Evolutionary conservation across 148 eudicot species (phyloP).

Genomic region (Talinum fruticosum): DNA sequence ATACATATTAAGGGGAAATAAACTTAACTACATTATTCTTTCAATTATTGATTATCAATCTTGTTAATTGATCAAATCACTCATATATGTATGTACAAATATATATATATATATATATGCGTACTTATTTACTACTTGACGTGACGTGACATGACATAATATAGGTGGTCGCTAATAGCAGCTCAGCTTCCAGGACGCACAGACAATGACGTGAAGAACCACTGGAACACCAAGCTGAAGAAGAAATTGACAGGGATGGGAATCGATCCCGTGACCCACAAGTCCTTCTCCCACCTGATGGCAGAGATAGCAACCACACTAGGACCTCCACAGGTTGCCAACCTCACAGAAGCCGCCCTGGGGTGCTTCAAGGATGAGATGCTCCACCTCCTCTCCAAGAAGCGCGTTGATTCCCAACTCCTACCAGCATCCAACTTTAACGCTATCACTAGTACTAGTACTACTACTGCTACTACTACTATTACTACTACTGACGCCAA

Average conservation of each 20-base stretch:
- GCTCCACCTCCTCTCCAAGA: slow-evolving; percentile 89
- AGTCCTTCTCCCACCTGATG: slow-evolving; percentile 93
- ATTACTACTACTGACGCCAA: not conserved
- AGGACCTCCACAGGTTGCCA: slow-evolving; percentile 87
- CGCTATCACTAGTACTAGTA: not conserved
- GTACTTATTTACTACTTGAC: not conserved
- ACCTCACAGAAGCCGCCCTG: slow-evolving; percentile 86
- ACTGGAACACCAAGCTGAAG: slow-evolving; percentile 95
- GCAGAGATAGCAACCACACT: slow-evolving; percentile 82
- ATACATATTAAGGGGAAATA: not conserved
- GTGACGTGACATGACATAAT: too few relatives aligned
- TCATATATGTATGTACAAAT: too few relatives aligned
- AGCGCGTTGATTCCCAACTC: slow-evolving; percentile 62
- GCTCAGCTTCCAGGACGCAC: slow-evolving; percentile 95
- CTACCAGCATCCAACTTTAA: slow-evolving; percentile 26
- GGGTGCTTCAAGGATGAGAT: slow-evolving; percentile 97
- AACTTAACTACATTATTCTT: too few relatives aligned
- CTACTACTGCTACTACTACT: not conserved
- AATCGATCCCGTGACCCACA: slow-evolving; percentile 94
- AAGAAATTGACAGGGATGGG: slow-evolving; percentile 98
- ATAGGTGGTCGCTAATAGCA: slow-evolving; percentile 95
- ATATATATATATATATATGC: too few relatives aligned
- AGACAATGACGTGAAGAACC: slow-evolving; percentile 91
- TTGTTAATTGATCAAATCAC: not conserved
- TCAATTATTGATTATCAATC: not conserved